Base-by-base conservation (phyloP, 768 basidiomycete species). In the Trametes sanguinea region DNA sequence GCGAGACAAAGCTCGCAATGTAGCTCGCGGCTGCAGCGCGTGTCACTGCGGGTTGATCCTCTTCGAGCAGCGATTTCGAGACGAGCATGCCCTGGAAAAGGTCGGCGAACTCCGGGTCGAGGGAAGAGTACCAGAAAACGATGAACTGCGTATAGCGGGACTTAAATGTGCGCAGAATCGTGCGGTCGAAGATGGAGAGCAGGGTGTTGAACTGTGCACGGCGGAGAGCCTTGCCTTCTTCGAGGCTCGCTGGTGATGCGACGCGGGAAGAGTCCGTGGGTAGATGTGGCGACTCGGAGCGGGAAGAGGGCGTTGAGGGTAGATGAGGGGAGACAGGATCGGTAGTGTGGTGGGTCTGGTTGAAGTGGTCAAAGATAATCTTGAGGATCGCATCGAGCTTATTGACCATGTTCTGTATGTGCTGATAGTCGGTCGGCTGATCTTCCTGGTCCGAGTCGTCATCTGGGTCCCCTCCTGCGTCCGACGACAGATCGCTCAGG, bases 121-220 rank as follows among this genome's bases (percentile, higher is more conserved):
- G 87, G 0, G 96, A 98, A 22, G 95, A 83, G 70, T 89, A 94
- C 87, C 94, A 97, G 80, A 99, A 99, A 48, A 98, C 70, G 62
- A 99, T 84, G 76, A 99, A 99, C 69, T 98, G 97, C 13, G 94
- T 95, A 74, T 98, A 97, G 42, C 95, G 91, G 0, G 95, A 97
- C 70, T 95, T 95, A 79, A 97, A 97, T 2, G 97, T 98, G 42
- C 88, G 90, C 51, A 99, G 84, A 71, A 99, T 94, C 40, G 88
- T 88, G 43, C 93, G 86, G 73, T 97, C 94, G 69, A 99, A 99
- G 65, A 98, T 94, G 65, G 89, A 86, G 53, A 99, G 85, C 17
- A 99, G 87, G 32, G 89, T 84, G 67, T 91, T 83, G 73, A 98
- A 98, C 66, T 92, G 92, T 1, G 83, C 72, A 6, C 81, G 81